A percentile compares a stretch with the other conserved stretches of the same genome.
Conservation (phyloP, 495 filamentous ascomycete genomes). For the Podospora comata region DNA sequence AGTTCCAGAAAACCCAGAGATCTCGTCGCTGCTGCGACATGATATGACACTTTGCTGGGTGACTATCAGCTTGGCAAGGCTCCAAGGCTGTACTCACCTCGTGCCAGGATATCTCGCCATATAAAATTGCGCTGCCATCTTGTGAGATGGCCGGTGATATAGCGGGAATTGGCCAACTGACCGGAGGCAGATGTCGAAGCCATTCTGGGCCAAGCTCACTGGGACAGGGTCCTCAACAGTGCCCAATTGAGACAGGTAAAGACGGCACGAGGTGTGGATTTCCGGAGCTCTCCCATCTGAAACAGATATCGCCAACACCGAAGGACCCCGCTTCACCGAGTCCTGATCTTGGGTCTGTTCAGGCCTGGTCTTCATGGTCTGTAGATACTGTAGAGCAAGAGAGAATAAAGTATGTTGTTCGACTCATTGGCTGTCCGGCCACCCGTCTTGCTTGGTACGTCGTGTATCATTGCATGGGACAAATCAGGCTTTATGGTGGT, state of each 20-base stretch:
- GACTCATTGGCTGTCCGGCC: background rate
- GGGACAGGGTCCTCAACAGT: background rate
- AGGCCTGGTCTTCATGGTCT: no score
- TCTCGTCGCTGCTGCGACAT: background rate
- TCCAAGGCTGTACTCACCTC: background rate
- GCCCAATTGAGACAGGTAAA: slow-evolving; percentile 1
- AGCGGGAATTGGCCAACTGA: background rate
- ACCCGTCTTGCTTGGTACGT: background rate
- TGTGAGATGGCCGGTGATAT: background rate
- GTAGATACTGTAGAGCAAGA: no score
- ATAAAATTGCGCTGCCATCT: background rate
- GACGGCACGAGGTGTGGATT: background rate
- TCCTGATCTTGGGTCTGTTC: background rate
- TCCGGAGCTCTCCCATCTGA: background rate
- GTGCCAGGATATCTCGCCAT: background rate
- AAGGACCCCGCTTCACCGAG: slow-evolving; percentile 1
- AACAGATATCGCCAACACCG: background rate
- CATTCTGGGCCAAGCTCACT: background rate
- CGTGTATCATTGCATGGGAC: slow-evolving; percentile 5
- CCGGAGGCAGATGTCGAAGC: background rate
- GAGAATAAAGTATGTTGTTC: background rate
- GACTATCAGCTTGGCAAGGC: slow-evolving; percentile 1
- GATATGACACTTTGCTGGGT: background rate
- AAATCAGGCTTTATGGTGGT: slow-evolving; percentile 11
- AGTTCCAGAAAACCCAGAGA: background rate